Evolutionary conservation across 768 basidiomycete genomes (phyloP).

Genomic region (Amanita thiersii): DNA sequence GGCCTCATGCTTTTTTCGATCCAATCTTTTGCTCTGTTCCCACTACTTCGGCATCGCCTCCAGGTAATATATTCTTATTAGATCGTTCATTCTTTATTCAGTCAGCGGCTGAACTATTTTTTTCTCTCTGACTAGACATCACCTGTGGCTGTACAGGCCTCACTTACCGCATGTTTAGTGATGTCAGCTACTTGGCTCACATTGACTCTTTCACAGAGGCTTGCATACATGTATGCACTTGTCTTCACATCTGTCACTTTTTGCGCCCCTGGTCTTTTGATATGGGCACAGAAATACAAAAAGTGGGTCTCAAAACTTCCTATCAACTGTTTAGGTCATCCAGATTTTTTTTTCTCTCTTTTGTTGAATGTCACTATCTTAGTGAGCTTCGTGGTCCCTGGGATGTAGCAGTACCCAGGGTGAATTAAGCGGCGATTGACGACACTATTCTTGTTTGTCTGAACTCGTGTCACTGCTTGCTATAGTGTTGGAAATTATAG

Average conservation of each 20-base stretch:
- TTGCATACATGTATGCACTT: constrained; percentile 43
- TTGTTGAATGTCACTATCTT: constrained; percentile 11
- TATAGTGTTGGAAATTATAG: no score
- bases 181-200: constrained; percentile 44
- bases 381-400: constrained; percentile 88
- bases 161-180: constrained; percentile 46
- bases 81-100: constrained; percentile 11
- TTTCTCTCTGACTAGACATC: constrained; percentile 37
- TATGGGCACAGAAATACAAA: constrained; percentile 86
- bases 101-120: constrained; percentile 7
- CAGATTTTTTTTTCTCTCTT: constrained; percentile 5
- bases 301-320: constrained; percentile 42
- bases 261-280: constrained; percentile 61
- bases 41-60: constrained; percentile 64
- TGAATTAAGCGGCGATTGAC: constrained; percentile 29
- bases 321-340: not conserved
- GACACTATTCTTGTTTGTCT: no score
- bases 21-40: constrained; percentile 78
- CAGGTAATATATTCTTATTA: constrained; percentile 37
- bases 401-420: constrained; percentile 79
- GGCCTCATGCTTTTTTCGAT: constrained; percentile 81
- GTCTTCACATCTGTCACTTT: constrained; percentile 56
- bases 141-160: constrained; percentile 34
- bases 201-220: constrained; percentile 42
- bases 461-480: no score